Evolutionary conservation across 75 land plant species (phyloP).

Genomic region (Pinus taeda): DNA sequence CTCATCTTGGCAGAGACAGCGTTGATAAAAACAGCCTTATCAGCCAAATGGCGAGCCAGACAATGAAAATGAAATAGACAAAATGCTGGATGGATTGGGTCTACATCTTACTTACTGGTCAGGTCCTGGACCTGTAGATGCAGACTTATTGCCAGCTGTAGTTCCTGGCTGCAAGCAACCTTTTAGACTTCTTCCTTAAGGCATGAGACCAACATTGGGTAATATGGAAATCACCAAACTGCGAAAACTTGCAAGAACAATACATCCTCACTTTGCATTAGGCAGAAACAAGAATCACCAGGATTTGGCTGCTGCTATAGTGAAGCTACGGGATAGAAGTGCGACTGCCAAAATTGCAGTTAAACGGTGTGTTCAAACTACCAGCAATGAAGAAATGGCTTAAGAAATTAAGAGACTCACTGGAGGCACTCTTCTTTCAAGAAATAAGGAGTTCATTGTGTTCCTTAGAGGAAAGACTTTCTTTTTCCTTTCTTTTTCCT

Average conservation of each 20-base stretch:
- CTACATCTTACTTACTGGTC: slow-evolving; percentile 91
- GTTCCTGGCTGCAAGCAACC: slow-evolving; percentile 77
- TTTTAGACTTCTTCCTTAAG: slow-evolving; percentile 91
- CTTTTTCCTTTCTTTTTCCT: slow-evolving; percentile 66
- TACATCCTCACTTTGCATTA: slow-evolving; percentile 11
- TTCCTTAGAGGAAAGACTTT: slow-evolving; percentile 90
- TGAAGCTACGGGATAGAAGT: slow-evolving; percentile 89
- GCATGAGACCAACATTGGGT: slow-evolving; percentile 48
- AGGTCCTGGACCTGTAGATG: slow-evolving; percentile 85
- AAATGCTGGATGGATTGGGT: slow-evolving; percentile 76
- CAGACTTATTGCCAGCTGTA: slow-evolving; percentile 71
- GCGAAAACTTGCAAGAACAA: slow-evolving; percentile 63
- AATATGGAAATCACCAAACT: slow-evolving; percentile 64
- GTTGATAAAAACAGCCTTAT: slow-evolving; percentile 6
- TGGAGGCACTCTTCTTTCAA: slow-evolving; percentile 79
- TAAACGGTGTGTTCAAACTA: slow-evolving; percentile 86
- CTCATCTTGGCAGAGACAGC: not conserved
- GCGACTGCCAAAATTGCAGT: slow-evolving; percentile 85
- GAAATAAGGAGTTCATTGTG: slow-evolving; percentile 81
- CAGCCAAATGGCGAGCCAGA: slow-evolving; percentile 17
- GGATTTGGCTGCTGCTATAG: slow-evolving; percentile 86
- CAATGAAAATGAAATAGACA: slow-evolving; percentile 66
- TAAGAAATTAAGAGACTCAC: slow-evolving; percentile 88
- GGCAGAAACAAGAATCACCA: slow-evolving; percentile 85
- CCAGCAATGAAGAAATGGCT: slow-evolving; percentile 89